phyloP scores from a whole-genome alignment of 306 rosid species.

The Sechiopsis laciniata region DNA sequence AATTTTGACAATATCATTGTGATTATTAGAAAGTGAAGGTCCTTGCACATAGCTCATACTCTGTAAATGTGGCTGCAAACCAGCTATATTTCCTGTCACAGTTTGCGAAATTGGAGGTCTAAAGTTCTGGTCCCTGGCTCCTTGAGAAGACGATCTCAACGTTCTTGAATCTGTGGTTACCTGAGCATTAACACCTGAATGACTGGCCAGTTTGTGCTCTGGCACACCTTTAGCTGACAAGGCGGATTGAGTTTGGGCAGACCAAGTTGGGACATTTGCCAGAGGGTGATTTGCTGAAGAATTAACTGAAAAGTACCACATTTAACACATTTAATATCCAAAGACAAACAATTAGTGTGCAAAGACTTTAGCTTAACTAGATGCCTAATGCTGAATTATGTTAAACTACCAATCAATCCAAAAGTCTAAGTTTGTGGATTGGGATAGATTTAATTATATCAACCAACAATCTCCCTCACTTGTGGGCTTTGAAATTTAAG shows the following conservation, averaged over 20 bases:
- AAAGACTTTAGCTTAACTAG: slow-evolving; percentile 4
- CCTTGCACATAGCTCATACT: slow-evolving; percentile 51
- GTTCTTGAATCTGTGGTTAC: slow-evolving; percentile 36
- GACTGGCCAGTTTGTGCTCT: slow-evolving; percentile 57
- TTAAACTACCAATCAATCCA: no score
- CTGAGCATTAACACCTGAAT: slow-evolving; percentile 50
- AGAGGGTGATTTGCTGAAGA: slow-evolving; percentile 44
- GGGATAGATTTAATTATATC: no score
- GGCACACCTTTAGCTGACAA: slow-evolving; percentile 47
- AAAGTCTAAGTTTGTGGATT: no score
- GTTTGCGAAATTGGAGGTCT: slow-evolving; percentile 58
- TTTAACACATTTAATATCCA: background rate
- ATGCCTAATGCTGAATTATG: no score
- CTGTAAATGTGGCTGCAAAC: slow-evolving; percentile 49
- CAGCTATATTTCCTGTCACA: slow-evolving; percentile 52
- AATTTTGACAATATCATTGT: slow-evolving; percentile 64
- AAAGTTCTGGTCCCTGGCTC: slow-evolving; percentile 50
- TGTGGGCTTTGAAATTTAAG: no score
- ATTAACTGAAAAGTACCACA: slow-evolving; percentile 34
- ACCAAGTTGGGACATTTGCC: slow-evolving; percentile 65
- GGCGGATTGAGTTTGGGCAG: slow-evolving; percentile 59
- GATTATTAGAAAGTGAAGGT: slow-evolving; percentile 54
- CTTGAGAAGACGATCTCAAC: slow-evolving; percentile 41
- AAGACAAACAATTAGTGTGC: background rate
- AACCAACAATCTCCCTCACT: no score